Evolutionary conservation across 1,139 yeast genomes (phyloP).

Genomic region (Arxiozyma heterogenica): DNA sequence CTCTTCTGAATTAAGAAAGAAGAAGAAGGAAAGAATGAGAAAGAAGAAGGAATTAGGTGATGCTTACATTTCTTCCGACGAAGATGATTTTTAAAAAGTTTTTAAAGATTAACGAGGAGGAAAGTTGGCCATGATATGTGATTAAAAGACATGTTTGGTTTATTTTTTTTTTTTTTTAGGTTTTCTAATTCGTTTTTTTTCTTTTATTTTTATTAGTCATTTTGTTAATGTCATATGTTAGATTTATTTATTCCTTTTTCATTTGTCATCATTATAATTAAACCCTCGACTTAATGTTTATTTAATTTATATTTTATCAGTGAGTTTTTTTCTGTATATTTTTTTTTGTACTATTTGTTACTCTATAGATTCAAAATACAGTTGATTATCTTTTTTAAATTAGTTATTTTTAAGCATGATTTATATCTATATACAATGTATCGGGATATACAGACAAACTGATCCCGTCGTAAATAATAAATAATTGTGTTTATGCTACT

Average conservation of each 20-base stretch:
- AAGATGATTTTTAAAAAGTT: conserved; percentile 27
- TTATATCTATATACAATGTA: too few species aligned
- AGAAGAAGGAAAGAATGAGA: conserved; percentile 99
- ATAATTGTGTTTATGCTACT: too few species aligned
- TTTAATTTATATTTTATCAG: not conserved
- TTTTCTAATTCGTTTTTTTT: not conserved
- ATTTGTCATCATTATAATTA: not conserved
- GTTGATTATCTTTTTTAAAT: conserved; percentile 4
- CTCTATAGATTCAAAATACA: conserved; percentile 6
- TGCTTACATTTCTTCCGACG: conserved; percentile 96
- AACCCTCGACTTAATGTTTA: not conserved
- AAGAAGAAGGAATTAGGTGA: conserved; percentile 99
- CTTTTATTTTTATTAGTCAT: not conserved
- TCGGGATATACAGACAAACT: too few species aligned
- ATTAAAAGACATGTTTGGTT: not conserved
- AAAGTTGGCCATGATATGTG: too few species aligned
- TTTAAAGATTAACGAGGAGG: not conserved
- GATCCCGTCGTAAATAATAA: too few species aligned
- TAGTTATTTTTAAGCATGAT: too few species aligned
- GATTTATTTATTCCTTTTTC: conserved; percentile 1
- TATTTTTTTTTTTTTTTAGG: not conserved
- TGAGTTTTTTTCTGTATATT: not conserved
- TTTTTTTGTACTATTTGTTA: conserved; percentile 2
- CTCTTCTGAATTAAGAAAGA: conserved; percentile 98
- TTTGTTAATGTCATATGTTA: not conserved